Base-by-base conservation (phyloP, 768 basidiomycete genomes). In the Rhodotorula graminis region DNA sequence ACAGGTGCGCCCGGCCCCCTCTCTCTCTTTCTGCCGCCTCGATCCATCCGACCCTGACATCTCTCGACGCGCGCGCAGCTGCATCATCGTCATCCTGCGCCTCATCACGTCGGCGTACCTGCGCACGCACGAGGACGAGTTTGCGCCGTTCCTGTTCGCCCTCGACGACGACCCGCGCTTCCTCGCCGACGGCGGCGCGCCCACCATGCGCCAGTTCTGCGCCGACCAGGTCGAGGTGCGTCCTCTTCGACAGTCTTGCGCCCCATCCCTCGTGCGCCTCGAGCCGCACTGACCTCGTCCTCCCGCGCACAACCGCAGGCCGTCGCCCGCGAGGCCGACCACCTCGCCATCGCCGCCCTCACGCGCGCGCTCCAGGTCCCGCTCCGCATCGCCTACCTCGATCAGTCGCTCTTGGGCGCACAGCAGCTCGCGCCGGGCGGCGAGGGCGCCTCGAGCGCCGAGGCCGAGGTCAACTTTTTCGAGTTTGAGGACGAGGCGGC, bases 31-130 rank as follows among this genome's bases (percentile, higher is more conserved):
- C 23, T 29, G 25, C 65, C 19, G 6, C 50, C 14, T 42, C 12
- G n/a, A 31, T 49, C 23, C 58, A 50, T 49, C 57, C 9, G 7
- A 65, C 40, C 61, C 72, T 58, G 18, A 67, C 52, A 57, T 52
- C 14, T n/a, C 27, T 29, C 18, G 21, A 46, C n/a, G 15, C 3
- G 4, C 33, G 3, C 33, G 37, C 27, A 89, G 90, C 80, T 86
- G 87, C 33, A 87, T 92, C 78, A 88, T 91, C 31, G 85, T 88
- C 72, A 92, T 88, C 80, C 84, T 97, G 75, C 86, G 94, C 58
- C 84, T 94, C 67, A 81, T 93, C 29, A 90, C 94, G 75, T 90
- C 91, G 0, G 88, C 92, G 5, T 87, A 91, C 80, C 89, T 95
- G 70, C 88, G 89, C 31, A 79, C 84, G 10, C 84, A 90, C 75